A percentile compares a stretch with the other conserved stretches of the same genome.
Conservation (phyloP, 1,284 basidiomycete genomes). For the Boletus holoroseus region DNA sequence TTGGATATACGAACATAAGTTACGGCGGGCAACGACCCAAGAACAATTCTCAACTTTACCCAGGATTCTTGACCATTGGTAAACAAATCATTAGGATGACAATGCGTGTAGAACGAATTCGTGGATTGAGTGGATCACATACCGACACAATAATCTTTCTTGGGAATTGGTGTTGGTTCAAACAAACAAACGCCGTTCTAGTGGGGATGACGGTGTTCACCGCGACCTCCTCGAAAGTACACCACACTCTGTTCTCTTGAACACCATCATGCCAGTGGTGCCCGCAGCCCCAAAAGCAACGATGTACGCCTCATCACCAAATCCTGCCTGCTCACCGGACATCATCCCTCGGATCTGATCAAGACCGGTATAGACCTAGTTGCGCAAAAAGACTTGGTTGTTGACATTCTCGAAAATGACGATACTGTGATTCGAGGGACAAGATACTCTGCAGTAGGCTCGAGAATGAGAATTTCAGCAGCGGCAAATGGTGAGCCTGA, state of each 20-base stretch:
- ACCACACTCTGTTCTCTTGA: too few relatives aligned
- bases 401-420: conserved; percentile 51
- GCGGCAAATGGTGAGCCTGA: conserved; percentile 46
- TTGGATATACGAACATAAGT: not conserved
- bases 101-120: not conserved
- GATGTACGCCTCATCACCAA: conserved; percentile 50
- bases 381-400: conserved; percentile 42
- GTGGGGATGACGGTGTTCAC: not conserved
- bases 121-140: not conserved
- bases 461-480: conserved; percentile 57
- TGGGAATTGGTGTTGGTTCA: not conserved
- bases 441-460: conserved; percentile 43
- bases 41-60: not conserved
- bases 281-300: conserved; percentile 51
- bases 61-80: not conserved
- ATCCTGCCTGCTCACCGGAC: conserved; percentile 41
- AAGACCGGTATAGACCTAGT: conserved; percentile 60
- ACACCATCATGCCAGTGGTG: conserved; percentile 27
- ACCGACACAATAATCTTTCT: not conserved
- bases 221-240: too few relatives aligned
- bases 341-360: conserved; percentile 60
- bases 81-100: not conserved
- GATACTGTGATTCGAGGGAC: conserved; percentile 64
- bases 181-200: not conserved
- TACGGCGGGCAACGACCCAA: too few relatives aligned